These are phyloP conservation scores for Suhomyces sp. DNA, from an alignment of 805 yeast genomes.

Conservation along the genomic window DNA sequence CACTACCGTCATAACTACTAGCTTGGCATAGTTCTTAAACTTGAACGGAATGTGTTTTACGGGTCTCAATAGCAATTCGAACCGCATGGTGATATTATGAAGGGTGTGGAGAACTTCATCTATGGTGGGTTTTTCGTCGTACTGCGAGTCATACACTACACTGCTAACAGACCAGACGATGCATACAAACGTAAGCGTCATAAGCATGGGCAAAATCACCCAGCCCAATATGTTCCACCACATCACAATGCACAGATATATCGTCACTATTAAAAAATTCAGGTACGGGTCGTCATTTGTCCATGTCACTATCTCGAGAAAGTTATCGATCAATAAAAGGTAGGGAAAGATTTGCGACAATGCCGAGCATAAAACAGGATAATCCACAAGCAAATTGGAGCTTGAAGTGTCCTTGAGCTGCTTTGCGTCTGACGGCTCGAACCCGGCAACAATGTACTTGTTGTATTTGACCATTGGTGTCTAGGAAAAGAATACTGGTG, in stretches of 20 bases:
- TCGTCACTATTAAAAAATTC: conserved; percentile 42
- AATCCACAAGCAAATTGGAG: conserved; percentile 34
- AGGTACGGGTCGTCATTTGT: conserved; percentile 50
- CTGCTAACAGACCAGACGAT: conserved; percentile 46
- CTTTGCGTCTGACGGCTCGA: conserved; percentile 39
- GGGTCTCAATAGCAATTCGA: conserved; percentile 41
- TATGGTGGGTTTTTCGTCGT: conserved; percentile 48
- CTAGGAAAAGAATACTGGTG: neutral
- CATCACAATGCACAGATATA: conserved; percentile 37
- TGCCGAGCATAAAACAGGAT: conserved; percentile 47
- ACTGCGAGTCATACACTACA: conserved; percentile 39
- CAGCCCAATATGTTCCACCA: conserved; percentile 42
- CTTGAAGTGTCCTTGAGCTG: conserved; percentile 29
- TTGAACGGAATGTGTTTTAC: conserved; percentile 28
- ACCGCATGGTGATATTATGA: conserved; percentile 44
- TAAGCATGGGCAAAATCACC: conserved; percentile 38
- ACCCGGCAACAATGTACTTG: conserved; percentile 19
- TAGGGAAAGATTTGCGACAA: conserved; percentile 48
- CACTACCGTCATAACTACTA: conserved; percentile 28
- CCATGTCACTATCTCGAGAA: conserved; percentile 51
- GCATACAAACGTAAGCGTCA: conserved; percentile 37
- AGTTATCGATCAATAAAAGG: conserved; percentile 42
- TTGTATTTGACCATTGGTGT: conserved; percentile 1
- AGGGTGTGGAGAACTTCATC: conserved; percentile 50
- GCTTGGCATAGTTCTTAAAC: conserved; percentile 24